Evolutionary conservation across 1,139 yeast genomes (phyloP), one percentile per base, ranked within the genome.

Genomic region (Saccharomyces hybrid): DNA sequence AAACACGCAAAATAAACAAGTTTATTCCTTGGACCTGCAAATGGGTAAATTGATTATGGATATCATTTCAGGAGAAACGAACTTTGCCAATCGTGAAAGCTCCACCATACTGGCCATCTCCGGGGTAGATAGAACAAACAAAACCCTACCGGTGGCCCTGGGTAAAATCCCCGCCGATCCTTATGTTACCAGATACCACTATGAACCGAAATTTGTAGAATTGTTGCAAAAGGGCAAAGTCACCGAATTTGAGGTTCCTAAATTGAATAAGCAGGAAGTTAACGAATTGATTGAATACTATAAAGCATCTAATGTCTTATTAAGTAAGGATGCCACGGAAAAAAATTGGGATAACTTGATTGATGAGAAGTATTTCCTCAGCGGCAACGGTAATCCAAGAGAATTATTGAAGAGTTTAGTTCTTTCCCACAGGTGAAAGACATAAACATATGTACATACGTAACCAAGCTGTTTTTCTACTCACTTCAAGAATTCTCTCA

Each of bases 381-480:
- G 86, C 59, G 91, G 96, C 50, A 82, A 85, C 60, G 97, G 97
- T 62, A 88, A 87, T 70, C 91, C 96, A 46, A 79, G 86, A 55
- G 82, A 80, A 60, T 71, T 88, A 58, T 70, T 86, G 57, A 83
- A 76, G 64, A 75, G 79, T 54, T 72, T 76, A 62, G 73, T 75
- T 55, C 47, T 67, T 51, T 54, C 57, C 49, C 65, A 62, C 54
- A 55, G 57, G 49, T 60, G 49, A 56, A 5, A 4, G 14, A 13
- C 31, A 32, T 25, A 14, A 32, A 23, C 41, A 25, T 25, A 47
- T 47, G 23, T 19, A 19, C 23, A 19, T 3, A 19, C 23, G 23
- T 19, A 19, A 3, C 23, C 4, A 19, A 19, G 4, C 23, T 19
- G 23, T 19, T 19, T 19, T 19, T 19, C 23, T 19, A 19, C 23